These are phyloP conservation scores for Xerocomus amazonicus DNA, from an alignment of 1,284 basidiomycete genomes.

Conservation along the genomic window DNA sequence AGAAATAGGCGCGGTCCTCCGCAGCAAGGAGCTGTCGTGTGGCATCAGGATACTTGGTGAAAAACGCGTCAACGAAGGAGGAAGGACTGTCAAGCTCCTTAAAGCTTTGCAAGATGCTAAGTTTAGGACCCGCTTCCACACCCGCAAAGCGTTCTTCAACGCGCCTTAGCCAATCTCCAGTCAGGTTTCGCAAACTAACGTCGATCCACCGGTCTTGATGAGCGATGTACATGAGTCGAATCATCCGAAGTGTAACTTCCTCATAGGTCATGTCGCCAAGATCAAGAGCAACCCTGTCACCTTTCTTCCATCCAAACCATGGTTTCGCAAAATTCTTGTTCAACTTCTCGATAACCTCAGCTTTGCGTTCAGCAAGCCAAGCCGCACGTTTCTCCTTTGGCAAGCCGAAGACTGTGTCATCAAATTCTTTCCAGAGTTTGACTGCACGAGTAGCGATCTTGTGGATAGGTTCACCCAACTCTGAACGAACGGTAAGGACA, in stretches of 20 bases:
- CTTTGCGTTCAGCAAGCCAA: conserved; percentile 86
- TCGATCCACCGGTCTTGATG: conserved; percentile 96
- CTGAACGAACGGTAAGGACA: conserved; percentile 94
- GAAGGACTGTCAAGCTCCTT: conserved; percentile 79
- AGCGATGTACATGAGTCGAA: conserved; percentile 89
- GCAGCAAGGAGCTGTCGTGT: conserved; percentile 86
- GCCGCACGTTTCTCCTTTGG: conserved; percentile 91
- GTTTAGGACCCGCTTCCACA: conserved; percentile 77
- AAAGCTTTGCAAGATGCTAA: conserved; percentile 90
- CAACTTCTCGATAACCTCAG: conserved; percentile 88
- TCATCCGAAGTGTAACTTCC: conserved; percentile 89
- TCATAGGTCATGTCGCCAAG: conserved; percentile 98
- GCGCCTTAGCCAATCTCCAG: conserved; percentile 95
- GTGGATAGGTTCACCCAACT: conserved; percentile 98
- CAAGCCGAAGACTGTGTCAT: conserved; percentile 92
- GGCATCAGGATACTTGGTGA: conserved; percentile 80
- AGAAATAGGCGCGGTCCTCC: conserved; percentile 94
- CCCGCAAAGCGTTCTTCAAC: conserved; percentile 98
- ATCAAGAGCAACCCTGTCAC: conserved; percentile 79
- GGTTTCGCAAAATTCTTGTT: conserved; percentile 97
- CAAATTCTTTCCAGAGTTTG: conserved; percentile 98
- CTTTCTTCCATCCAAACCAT: conserved; percentile 96
- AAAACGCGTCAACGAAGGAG: conserved; percentile 80
- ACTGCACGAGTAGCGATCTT: conserved; percentile 97
- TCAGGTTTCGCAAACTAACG: conserved; percentile 87